A percentile compares a stretch with the other conserved stretches of the same genome.
phyloP scores from a whole-genome alignment of 2,329 filamentous ascomycete species.

The Proliferodiscus dingleyae region DNA sequence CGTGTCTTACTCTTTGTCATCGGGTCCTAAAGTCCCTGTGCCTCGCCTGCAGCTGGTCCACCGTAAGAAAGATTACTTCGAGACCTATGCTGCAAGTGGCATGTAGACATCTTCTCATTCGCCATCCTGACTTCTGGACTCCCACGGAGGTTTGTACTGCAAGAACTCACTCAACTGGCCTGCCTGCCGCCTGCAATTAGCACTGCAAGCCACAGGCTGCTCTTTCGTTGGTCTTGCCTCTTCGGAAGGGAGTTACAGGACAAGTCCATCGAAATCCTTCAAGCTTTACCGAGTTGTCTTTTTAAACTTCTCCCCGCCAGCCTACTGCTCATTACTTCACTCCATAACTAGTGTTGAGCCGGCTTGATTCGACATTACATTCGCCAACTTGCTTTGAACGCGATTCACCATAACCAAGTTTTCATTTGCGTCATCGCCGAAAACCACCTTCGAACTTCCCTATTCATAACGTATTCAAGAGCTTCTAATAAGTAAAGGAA shows the following conservation, averaged over 20 bases:
- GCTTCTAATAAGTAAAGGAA: neutral
- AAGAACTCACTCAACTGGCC: constrained; percentile 20
- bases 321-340: constrained; percentile 18
- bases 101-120: constrained; percentile 24
- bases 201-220: constrained; percentile 26
- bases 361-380: constrained; percentile 21
- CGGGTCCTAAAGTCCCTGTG: constrained; percentile 8
- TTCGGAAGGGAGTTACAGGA: constrained; percentile 19
- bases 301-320: constrained; percentile 19
- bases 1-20: constrained; percentile 11
- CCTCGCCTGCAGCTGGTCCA: constrained; percentile 4
- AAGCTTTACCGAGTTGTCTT: constrained; percentile 14
- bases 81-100: constrained; percentile 26
- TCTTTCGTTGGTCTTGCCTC: constrained; percentile 19
- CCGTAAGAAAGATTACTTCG: constrained; percentile 7
- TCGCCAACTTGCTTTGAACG: constrained; percentile 12
- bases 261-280: constrained; percentile 15
- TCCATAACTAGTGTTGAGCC: constrained; percentile 20
- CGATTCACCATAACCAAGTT: constrained; percentile 10
- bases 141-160: constrained; percentile 23
- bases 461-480: constrained; percentile 1
- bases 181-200: constrained; percentile 26
- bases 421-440: constrained; percentile 4
- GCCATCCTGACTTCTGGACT: constrained; percentile 20
- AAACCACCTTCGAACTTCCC: constrained; percentile 1